Evolutionary conservation across 2,329 filamentous ascomycete genomes (phyloP).

Genomic region (Fusarium sp.): DNA sequence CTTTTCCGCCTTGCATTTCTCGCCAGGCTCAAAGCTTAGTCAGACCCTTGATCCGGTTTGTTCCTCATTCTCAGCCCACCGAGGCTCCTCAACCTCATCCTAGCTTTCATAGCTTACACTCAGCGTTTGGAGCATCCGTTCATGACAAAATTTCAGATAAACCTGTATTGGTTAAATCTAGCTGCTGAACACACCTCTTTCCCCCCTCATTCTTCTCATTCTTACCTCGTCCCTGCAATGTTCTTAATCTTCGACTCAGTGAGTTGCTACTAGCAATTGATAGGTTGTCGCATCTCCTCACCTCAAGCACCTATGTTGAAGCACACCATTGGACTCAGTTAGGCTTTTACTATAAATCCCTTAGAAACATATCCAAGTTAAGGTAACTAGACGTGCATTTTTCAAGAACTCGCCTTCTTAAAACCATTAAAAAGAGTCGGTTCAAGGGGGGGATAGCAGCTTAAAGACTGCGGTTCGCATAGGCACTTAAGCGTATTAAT

Average conservation of each 20-base stretch:
- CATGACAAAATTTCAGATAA: not conserved
- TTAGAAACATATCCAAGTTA: not conserved
- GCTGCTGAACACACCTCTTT: not conserved
- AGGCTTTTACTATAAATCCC: not conserved
- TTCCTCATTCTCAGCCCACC: not conserved
- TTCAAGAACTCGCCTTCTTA: not conserved
- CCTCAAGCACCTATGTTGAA: not conserved
- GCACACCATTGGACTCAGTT: not conserved
- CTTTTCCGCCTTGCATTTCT: not conserved
- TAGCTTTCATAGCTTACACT: not conserved
- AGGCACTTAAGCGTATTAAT: no score
- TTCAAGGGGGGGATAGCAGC: not conserved
- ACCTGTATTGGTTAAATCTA: rapidly evolving
- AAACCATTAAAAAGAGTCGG: not conserved
- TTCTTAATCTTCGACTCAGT: not conserved
- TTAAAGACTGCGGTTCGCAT: not conserved
- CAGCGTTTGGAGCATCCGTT: not conserved
- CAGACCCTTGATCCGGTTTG: not conserved
- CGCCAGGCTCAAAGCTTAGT: not conserved
- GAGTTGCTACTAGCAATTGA: not conserved
- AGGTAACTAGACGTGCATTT: not conserved
- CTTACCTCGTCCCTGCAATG: not conserved
- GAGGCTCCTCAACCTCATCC: not conserved
- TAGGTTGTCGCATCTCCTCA: not conserved
- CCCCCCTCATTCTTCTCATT: not conserved